Evolutionary conservation across 1,139 yeast genomes (phyloP).

Genomic region (Hyphopichia fennica): DNA sequence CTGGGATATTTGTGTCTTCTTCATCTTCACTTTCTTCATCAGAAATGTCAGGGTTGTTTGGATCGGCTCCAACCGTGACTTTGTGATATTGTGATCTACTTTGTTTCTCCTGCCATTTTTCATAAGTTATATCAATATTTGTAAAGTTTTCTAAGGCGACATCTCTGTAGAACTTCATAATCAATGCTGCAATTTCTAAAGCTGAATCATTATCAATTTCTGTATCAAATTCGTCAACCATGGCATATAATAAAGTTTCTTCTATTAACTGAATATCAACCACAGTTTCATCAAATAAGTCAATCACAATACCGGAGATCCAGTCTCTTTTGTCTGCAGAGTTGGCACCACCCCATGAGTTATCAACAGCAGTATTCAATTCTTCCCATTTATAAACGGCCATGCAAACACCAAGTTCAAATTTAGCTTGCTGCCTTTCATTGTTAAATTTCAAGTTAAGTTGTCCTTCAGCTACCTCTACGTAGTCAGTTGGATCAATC

Average conservation of each 20-base stretch:
- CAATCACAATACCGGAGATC: conserved; percentile 83
- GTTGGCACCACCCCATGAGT: conserved; percentile 94
- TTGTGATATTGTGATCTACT: conserved; percentile 25
- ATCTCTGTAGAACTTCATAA: conserved; percentile 66
- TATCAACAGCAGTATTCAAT: conserved; percentile 87
- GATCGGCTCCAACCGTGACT: conserved; percentile 53
- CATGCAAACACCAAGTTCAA: conserved; percentile 95
- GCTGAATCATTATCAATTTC: conserved; percentile 89
- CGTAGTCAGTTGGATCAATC: conserved; percentile 49
- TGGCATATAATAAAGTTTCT: conserved; percentile 80
- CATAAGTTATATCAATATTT: conserved; percentile 59
- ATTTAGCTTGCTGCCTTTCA: conserved; percentile 72
- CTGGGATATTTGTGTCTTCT: conserved; percentile 27
- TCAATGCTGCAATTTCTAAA: conserved; percentile 63
- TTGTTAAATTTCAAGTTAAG: conserved; percentile 53
- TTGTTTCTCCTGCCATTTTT: conserved; percentile 53
- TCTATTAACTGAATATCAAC: conserved; percentile 82
- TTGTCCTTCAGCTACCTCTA: conserved; percentile 40
- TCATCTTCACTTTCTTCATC: conserved; percentile 47
- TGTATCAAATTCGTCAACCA: conserved; percentile 94
- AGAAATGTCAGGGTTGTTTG: conserved; percentile 57
- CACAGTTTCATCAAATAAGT: conserved; percentile 62
- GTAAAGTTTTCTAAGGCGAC: conserved; percentile 54
- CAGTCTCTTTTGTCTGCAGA: conserved; percentile 92
- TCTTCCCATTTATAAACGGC: conserved; percentile 88